Evolutionary conservation across 345 rosid genomes (phyloP).

Genomic region (Pistacia atlantica): DNA sequence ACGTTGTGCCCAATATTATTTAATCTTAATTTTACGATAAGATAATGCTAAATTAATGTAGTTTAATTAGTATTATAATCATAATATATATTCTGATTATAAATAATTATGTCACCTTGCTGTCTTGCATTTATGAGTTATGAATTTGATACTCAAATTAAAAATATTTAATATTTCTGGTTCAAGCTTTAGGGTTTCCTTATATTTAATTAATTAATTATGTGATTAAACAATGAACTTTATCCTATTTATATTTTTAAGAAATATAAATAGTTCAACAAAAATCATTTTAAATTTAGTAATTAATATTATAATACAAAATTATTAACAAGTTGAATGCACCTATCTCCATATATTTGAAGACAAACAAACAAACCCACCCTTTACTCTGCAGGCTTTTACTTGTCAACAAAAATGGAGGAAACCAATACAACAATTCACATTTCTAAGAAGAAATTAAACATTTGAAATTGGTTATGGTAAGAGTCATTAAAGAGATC

Average conservation of each 20-base stretch:
- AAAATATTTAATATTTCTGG: neutral
- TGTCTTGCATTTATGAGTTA: too few relatives aligned
- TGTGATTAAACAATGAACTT: too few relatives aligned
- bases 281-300: too few relatives aligned
- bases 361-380: conserved; percentile 26
- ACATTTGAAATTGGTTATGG: neutral
- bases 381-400: conserved; percentile 36
- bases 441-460: neutral
- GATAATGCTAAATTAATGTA: neutral
- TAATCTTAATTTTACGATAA: conserved; percentile 4
- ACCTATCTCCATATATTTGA: neutral
- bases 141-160: neutral
- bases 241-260: too few relatives aligned
- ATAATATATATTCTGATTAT: neutral
- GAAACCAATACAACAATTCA: conserved; percentile 4
- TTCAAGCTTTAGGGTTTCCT: too few relatives aligned
- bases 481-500: conserved; percentile 22
- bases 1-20: conserved; percentile 27
- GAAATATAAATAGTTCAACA: too few relatives aligned
- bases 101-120: too few relatives aligned
- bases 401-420: conserved; percentile 24
- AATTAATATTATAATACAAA: too few relatives aligned
- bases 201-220: too few relatives aligned
- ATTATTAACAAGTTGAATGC: neutral
- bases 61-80: neutral